Evolutionary conservation across 495 filamentous ascomycete genomes (phyloP).

Genomic region (Physcia stellaris): DNA sequence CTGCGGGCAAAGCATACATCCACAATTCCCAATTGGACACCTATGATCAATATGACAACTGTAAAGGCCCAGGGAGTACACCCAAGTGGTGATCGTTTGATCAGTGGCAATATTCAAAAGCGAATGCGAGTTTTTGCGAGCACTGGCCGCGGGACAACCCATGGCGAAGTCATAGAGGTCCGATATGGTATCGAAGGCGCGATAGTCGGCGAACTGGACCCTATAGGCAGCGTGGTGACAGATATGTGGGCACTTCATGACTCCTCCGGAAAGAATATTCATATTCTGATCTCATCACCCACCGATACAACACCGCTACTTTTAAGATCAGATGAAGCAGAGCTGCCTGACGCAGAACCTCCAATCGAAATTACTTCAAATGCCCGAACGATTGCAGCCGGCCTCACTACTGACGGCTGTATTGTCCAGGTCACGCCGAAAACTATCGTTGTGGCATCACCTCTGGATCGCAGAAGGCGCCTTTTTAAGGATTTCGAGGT

Average conservation of each 20-base stretch:
- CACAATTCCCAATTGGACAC: conserved; percentile 72
- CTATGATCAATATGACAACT: conserved; percentile 55
- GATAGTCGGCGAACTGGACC: too few species aligned
- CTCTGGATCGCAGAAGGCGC: neutral
- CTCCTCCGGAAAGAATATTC: too few species aligned
- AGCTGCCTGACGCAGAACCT: neutral
- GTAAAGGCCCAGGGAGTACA: conserved; percentile 12
- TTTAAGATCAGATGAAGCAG: too few species aligned
- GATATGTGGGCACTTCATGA: conserved; percentile 32
- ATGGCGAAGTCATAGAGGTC: conserved; percentile 55
- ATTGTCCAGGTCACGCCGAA: conserved; percentile 45
- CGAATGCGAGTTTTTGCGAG: conserved; percentile 42
- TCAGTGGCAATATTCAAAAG: too few species aligned
- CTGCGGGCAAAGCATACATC: conserved; percentile 36
- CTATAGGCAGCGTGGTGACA: too few species aligned
- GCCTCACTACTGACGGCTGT: conserved; percentile 22
- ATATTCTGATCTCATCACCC: too few species aligned
- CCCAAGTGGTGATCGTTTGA: neutral
- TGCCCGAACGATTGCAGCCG: conserved; percentile 43
- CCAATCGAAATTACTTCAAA: conserved; percentile 23
- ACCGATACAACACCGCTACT: too few species aligned
- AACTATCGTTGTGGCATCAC: conserved; percentile 17
- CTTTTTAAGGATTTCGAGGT: neutral
- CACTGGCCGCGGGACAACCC: conserved; percentile 36
- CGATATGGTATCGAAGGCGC: conserved; percentile 61